Base-by-base conservation (phyloP, 371 early-diverging fungal genomes). In the Mucor plumbeus region DNA sequence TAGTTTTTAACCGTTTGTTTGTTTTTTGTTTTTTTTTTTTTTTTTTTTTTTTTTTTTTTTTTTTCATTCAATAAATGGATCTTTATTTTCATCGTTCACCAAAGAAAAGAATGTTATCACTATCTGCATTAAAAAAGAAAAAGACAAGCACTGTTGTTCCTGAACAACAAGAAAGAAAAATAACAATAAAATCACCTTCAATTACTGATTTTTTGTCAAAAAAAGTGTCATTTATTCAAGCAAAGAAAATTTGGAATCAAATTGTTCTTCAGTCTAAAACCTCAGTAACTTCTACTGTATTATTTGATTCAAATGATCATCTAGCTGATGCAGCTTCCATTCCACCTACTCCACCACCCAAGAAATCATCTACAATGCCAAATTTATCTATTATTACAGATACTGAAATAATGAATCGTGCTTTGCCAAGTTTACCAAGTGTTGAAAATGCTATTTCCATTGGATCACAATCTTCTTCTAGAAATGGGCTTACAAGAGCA, bases 31-130 rank as follows among this genome's bases (percentile, higher is more conserved):
- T n/a, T n/a, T n/a, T n/a, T n/a, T n/a, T n/a, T n/a, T n/a, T n/a
- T n/a, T n/a, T n/a, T n/a, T n/a, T n/a, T n/a, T n/a, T n/a, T n/a
- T 39, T 36, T 53, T 33, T 33, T 31, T 38, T 36, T 61, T 10
- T 58, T 15, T 39, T 53, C 14, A 15, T 63, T 53, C 9, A 33
- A 62, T 57, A 47, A 68, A 68, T 68, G 63, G 63, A 68, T 10
- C 47, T 63, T 31, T 63, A 68, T 57, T 68, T 68, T 57, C 68
- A 62, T 39, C 35, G 57, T 68, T 62, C 63, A 9, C 62, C 62
- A 57, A 64, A 48, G 26, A 44, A 64, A 26, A 58, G 31, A 64
- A 57, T 47, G 57, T 38, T 44, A 34, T 41, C 38, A 14, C 44
- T 44, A 19, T 19, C 36, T 39, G 48, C 63, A 17, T 36, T 64